phyloP scores from a whole-genome alignment of 192 early-diverging fungal genomes.

The Umbelopsis isabellina region DNA sequence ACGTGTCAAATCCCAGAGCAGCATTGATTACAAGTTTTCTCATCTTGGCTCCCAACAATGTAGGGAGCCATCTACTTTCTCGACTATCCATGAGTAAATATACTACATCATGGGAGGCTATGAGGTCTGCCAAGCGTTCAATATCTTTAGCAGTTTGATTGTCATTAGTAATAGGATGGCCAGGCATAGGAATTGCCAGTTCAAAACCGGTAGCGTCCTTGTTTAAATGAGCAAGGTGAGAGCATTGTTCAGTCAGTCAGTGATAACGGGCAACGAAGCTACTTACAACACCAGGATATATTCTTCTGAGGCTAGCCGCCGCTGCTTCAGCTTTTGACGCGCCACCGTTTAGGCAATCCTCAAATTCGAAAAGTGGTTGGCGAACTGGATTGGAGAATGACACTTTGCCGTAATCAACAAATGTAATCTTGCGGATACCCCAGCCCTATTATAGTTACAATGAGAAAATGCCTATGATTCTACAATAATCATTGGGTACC shows the following conservation, averaged over 20 bases:
- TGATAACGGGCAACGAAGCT: constrained; percentile 10
- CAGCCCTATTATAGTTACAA: constrained; percentile 64
- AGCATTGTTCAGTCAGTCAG: neutral
- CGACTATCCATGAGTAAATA: constrained; percentile 95
- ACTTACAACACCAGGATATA: constrained; percentile 84
- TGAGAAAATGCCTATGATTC: neutral
- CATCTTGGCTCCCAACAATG: constrained; percentile 74
- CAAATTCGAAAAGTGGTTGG: constrained; percentile 91
- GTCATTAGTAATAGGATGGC: constrained; percentile 68
- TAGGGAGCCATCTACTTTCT: constrained; percentile 96
- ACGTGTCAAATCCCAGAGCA: constrained; percentile 96
- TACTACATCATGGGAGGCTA: constrained; percentile 80
- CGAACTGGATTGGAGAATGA: constrained; percentile 97
- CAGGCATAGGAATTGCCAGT: constrained; percentile 95
- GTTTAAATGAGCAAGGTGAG: neutral
- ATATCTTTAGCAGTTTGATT: constrained; percentile 50
- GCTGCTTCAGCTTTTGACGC: constrained; percentile 87
- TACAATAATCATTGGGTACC: neutral
- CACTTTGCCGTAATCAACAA: constrained; percentile 90
- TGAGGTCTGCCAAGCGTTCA: constrained; percentile 60
- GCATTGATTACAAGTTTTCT: constrained; percentile 89
- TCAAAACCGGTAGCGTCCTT: constrained; percentile 70
- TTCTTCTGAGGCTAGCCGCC: constrained; percentile 67
- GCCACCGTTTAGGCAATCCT: constrained; percentile 87
- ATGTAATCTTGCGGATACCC: constrained; percentile 93